Evolutionary conservation across 768 basidiomycete species (phyloP), one percentile per base, ranked within the genome.

Genomic region (Phanerodontia chrysosporium): DNA sequence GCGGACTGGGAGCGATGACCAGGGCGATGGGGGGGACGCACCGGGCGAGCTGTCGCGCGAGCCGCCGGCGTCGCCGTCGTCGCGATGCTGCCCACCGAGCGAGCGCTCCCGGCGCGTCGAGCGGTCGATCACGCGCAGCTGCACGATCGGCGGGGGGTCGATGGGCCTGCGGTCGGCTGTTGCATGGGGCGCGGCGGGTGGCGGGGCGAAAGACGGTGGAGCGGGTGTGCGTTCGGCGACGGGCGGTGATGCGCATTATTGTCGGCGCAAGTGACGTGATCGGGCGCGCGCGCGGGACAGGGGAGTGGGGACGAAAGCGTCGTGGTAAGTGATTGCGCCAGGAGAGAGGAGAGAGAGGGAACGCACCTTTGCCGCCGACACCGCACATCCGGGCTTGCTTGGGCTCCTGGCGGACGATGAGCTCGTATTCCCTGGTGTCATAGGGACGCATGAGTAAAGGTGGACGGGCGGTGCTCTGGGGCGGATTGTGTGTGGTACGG

Each of bases 111-210:
- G 52, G 28, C 70, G 75, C 30, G 72, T 68, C 27, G 74, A 66
- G 9, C 83, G 86, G 74, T 94, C 89, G 65, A 92, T 78, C 56
- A 97, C 91, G 56, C 89, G 86, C 8, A 98, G 84, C 72, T 96
- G 93, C n/a, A 98, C 86, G 74, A 98, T 95, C 18, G 95, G 95
- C 1, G 95, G 94, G 0, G 95, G 95, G 78, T 98, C 95, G 69
- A 98, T 94, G 2, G 95, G 95, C 36, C 95, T 81, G n/a, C 95
- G 83, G 80, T 96, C 95, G 57, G 92, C 94, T 90, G 75, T 53
- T 12, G 27, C 5, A 36, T 21, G 35, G 30, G 28, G 39, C 48
- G 27, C 27, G 25, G 16, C 25, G 4, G 36, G 30, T 30, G 45
- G 18, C 14, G 46, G 49, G 56, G 39, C 35, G 32, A 39, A 30